Conservation (phyloP, 306 rosid species). For the Cicer judaicum region DNA sequence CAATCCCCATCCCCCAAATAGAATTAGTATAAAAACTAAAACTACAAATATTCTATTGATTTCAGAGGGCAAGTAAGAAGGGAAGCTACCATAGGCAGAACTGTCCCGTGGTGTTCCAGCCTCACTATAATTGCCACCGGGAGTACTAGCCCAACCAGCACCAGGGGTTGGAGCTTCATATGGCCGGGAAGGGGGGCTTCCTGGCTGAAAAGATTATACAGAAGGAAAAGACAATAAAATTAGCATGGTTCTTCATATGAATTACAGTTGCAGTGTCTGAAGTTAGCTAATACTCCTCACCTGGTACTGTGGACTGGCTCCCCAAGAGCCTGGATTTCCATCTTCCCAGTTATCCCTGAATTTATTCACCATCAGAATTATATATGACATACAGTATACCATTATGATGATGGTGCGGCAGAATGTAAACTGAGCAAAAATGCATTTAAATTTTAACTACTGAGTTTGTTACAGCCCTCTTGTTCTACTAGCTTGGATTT, state of each 20-base stretch:
- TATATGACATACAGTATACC: background rate
- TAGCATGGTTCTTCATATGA: constrained; percentile 11
- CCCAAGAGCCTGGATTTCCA: constrained; percentile 98
- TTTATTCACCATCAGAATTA: constrained; percentile 46
- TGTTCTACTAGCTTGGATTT: constrained; percentile 2
- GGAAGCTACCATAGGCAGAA: constrained; percentile 70
- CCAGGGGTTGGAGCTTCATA: constrained; percentile 99
- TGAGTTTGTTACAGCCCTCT: constrained; percentile 13
- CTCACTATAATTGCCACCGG: constrained; percentile 89
- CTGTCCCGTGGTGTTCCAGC: constrained; percentile 93
- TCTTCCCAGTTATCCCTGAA: constrained; percentile 98
- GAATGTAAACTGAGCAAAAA: constrained; percentile 1
- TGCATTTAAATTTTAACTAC: constrained; percentile 12
- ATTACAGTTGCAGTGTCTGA: constrained; percentile 27
- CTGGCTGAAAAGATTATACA: constrained; percentile 65
- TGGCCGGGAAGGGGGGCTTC: constrained; percentile 90
- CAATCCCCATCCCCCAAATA: constrained; percentile 19
- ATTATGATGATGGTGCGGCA: constrained; percentile 20
- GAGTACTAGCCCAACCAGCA: constrained; percentile 96
- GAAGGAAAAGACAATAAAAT: constrained; percentile 12
- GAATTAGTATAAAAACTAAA: constrained; percentile 28
- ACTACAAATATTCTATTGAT: background rate
- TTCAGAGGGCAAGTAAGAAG: constrained; percentile 14
- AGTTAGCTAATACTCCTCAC: constrained; percentile 50
- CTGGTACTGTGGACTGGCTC: constrained; percentile 94